Conservation (phyloP, 2,329 filamentous ascomycete genomes). For the Trichoderma sp. region DNA sequence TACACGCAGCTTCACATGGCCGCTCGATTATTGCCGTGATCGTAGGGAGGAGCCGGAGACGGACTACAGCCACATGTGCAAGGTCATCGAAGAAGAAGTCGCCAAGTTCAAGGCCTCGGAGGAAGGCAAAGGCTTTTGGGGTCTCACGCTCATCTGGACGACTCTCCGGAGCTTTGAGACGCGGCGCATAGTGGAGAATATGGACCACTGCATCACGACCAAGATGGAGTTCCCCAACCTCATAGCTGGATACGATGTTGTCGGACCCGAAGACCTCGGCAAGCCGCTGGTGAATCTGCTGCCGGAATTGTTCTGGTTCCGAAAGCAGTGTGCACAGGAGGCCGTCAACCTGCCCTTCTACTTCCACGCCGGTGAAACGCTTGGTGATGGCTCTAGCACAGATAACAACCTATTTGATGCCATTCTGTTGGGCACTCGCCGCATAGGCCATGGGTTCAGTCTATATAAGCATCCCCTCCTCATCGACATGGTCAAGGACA, state of each 20-base stretch:
- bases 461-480: conserved; percentile 89
- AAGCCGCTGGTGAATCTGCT: conserved; percentile 72
- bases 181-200: conserved; percentile 67
- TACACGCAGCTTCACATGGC: conserved; percentile 61
- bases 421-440: conserved; percentile 76
- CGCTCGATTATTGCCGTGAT: conserved; percentile 63
- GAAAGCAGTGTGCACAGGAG: conserved; percentile 74
- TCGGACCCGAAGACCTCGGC: conserved; percentile 81
- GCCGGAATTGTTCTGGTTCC: conserved; percentile 90
- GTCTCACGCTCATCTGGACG: conserved; percentile 81
- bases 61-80: conserved; percentile 67
- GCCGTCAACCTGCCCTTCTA: conserved; percentile 86
- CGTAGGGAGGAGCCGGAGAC: conserved; percentile 63
- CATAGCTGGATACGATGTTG: conserved; percentile 83
- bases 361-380: conserved; percentile 88
- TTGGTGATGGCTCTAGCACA: conserved; percentile 68
- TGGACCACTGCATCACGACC: conserved; percentile 82
- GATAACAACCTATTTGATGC: conserved; percentile 88
- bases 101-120: conserved; percentile 68
- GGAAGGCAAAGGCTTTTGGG: conserved; percentile 77
- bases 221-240: conserved; percentile 77
- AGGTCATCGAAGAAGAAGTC: conserved; percentile 73
- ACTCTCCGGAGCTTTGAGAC: conserved; percentile 62
- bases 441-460: conserved; percentile 86
- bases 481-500: conserved; percentile 83